Evolutionary conservation across 805 yeast genomes (phyloP), one percentile per base, ranked within the genome.

Genomic region (Cyberlindnera lachancei): DNA sequence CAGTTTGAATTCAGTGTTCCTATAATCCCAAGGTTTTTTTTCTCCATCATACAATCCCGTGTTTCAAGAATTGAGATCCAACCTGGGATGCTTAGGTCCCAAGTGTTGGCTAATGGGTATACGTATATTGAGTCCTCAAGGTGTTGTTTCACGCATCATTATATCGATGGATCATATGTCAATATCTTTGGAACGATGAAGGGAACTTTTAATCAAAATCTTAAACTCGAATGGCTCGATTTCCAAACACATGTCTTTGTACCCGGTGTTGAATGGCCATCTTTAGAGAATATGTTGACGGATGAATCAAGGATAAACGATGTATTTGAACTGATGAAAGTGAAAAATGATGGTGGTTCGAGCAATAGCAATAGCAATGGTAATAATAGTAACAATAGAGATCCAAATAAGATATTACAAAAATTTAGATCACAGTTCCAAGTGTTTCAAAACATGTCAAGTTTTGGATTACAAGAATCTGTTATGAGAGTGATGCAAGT

Each of bases 141-240:
- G 27, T 61, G 69, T 22, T 57, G 70, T 1, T 54, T 69, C 28
- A 60, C 69, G 13, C 70, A 66, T 42, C 64, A 70, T 53, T 82
- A 75, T 49, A 55, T 60, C 3, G 94, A 84, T 55, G 94, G 92
- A 0, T 76, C 88, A 3, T 68, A 68, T 43, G 74, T 82, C 7
- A 67, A 72, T 8, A 69, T 79, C 29, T 63, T 64, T 36, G 84
- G 90, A 0, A 72, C 71, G 14, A 56, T 78, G 25, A 74, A 75
- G 40, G 72, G 82, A 8, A 61, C 74, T 6, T 70, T 85, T 58
- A 78, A 74, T 48, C 62, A 78, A 20, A 70, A 67, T 32, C 59
- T 83, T 38, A 68, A 72, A 41, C 70, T 86, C 18, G 94, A 84
- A 42, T 80, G 82, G 74, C 52, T 80, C 26, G 94, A 83, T 46